Conservation (phyloP, 768 basidiomycete species). For the Strobilomyces confusus region DNA sequence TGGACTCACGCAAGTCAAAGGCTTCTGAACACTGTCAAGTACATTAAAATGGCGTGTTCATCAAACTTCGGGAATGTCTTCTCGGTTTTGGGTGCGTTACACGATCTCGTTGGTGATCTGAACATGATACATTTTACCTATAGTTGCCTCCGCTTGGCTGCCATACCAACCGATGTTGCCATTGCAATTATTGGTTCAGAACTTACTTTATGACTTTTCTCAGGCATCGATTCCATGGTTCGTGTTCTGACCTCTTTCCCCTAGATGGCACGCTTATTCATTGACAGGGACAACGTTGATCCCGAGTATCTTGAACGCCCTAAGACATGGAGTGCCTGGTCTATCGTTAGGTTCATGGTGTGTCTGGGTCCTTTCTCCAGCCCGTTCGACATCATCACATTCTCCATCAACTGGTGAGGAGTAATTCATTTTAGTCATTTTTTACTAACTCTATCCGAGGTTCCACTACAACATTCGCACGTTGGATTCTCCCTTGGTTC, state of each 20-base stretch:
- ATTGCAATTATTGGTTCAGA: conserved; percentile 31
- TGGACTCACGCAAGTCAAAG: conserved; percentile 19
- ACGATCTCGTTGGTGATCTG: neutral
- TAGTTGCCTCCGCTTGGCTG: conserved; percentile 36
- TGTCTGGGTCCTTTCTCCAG: conserved; percentile 36
- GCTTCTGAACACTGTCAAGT: conserved; percentile 35
- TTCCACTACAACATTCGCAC: conserved; percentile 31
- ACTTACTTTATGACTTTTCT: conserved; percentile 35
- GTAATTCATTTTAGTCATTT: neutral
- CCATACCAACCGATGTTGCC: conserved; percentile 37
- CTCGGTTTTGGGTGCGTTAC: conserved; percentile 27
- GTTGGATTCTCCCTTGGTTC: conserved; percentile 25
- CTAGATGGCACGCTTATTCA: conserved; percentile 5
- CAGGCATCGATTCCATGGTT: conserved; percentile 36
- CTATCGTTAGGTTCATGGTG: conserved; percentile 35
- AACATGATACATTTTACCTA: neutral
- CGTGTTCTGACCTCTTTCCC: neutral
- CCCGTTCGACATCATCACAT: conserved; percentile 32
- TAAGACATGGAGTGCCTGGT: conserved; percentile 31
- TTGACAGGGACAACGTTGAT: conserved; percentile 35
- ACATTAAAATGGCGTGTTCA: conserved; percentile 37
- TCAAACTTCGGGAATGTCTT: conserved; percentile 36
- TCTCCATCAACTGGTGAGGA: conserved; percentile 30
- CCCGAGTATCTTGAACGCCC: conserved; percentile 33
- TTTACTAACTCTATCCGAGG: conserved; percentile 13